Evolutionary conservation across 1,284 basidiomycete species (phyloP).

Genomic region (Apiotrichum mycotoxinovorans): DNA sequence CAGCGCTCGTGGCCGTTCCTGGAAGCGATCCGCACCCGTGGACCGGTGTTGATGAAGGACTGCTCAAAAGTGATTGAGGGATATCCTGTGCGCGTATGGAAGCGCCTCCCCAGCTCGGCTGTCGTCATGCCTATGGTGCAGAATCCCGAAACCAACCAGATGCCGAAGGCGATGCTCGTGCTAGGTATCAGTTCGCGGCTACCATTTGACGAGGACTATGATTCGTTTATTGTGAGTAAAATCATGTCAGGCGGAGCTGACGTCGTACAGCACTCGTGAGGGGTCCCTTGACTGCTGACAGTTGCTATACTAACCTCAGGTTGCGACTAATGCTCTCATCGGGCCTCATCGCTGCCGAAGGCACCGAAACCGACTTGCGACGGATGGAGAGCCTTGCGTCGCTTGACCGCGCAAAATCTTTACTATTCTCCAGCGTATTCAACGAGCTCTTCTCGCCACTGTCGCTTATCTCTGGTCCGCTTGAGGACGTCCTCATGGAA

Average conservation of each 20-base stretch:
- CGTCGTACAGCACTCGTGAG: constrained; percentile 12
- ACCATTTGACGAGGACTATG: constrained; percentile 46
- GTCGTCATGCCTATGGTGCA: constrained; percentile 48
- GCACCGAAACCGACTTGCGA: constrained; percentile 30
- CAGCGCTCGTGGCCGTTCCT: constrained; percentile 48
- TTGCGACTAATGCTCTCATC: not conserved
- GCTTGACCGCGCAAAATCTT: constrained; percentile 48
- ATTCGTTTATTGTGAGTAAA: constrained; percentile 41
- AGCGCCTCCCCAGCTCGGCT: constrained; percentile 44
- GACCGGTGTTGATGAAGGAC: constrained; percentile 43
- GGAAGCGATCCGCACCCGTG: constrained; percentile 34
- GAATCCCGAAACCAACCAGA: constrained; percentile 33
- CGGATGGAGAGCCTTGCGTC: constrained; percentile 49
- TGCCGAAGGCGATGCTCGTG: constrained; percentile 45
- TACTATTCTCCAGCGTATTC: constrained; percentile 45
- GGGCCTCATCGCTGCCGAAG: not conserved
- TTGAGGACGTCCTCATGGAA: constrained; percentile 41
- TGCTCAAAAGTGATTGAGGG: constrained; percentile 36
- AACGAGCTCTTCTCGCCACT: constrained; percentile 50
- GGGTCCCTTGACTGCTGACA: constrained; percentile 24
- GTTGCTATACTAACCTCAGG: constrained; percentile 10
- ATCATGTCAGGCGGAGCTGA: not conserved
- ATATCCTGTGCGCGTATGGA: constrained; percentile 45
- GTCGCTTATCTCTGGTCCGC: constrained; percentile 45
- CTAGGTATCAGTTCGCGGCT: constrained; percentile 47